Evolutionary conservation across 2,329 filamentous ascomycete genomes (phyloP), one percentile per base, ranked within the genome.

Genomic region (Aspergillus terreus): DNA sequence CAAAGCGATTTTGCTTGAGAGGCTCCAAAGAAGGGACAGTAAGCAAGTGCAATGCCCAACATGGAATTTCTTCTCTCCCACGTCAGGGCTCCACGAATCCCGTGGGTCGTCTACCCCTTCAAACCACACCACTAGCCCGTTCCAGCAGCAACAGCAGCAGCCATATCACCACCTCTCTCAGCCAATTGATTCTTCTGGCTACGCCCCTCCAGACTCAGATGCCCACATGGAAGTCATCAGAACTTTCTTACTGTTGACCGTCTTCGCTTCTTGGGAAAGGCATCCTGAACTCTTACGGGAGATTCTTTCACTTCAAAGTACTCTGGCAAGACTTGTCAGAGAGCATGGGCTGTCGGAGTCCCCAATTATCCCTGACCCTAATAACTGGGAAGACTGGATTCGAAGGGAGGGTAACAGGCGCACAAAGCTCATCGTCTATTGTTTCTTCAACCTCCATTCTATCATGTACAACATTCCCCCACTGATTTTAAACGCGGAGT

Each of bases 391-490:
- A 53, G 75, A 79, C 17, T 83, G 80, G 81, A 65, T 78, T 17
- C 70, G 71, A n/a, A 70, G 73, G 46, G 81, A 83, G 65, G 76
- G 76, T 2, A 76, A 75, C 51, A 74, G 76, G 58, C 74, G 79
- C 49, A 82, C 79, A 17, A 80, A 82, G 60, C 71, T 81, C 48
- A 78, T 81, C 53, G 77, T 82, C 52, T 78, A 82, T 63, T 76
- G 79, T 64, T 76, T 83, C 58, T 80, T 81, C 53, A 83, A 83
- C 58, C 71, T 84, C 2, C 82, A 84, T 55, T 81, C 78, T 32
- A 81, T 84, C 49, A 82, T 82, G 58, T 84, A 83, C 69, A 81
- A 83, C 62, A 80, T 82, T 12, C 80, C 81, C 25, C 81, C 82
- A 0, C 69, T 82, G 41, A 76, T 84, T 23, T 61, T 82, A 47